Conservation (phyloP, 805 yeast genomes). For the Blastobotrys peoriensis region DNA sequence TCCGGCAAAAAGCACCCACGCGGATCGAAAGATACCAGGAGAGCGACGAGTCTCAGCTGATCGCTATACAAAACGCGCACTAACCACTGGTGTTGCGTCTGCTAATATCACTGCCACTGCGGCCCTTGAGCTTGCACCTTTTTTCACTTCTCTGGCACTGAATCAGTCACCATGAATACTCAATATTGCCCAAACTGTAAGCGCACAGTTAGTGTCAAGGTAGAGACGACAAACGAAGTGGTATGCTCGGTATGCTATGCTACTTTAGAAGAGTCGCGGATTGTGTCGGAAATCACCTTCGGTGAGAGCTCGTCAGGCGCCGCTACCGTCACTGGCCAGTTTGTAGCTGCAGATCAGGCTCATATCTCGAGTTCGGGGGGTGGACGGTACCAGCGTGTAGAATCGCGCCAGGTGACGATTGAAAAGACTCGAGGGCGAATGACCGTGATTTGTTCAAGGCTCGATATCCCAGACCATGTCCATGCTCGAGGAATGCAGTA, state of each 20-base stretch:
- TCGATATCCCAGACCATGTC: conserved; percentile 76
- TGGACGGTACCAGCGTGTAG: conserved; percentile 42
- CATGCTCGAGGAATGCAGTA: conserved; percentile 83
- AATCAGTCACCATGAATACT: background rate
- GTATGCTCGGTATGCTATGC: conserved; percentile 81
- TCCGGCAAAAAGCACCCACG: too few species aligned
- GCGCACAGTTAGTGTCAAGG: background rate
- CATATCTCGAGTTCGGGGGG: conserved; percentile 64
- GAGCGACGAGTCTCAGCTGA: too few species aligned
- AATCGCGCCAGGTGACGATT: conserved; percentile 83
- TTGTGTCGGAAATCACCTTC: conserved; percentile 91
- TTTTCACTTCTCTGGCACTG: too few species aligned
- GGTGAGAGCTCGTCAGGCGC: conserved; percentile 92
- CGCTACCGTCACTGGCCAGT: conserved; percentile 92
- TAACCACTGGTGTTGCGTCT: too few species aligned
- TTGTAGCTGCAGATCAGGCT: conserved; percentile 78
- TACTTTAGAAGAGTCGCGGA: conserved; percentile 86
- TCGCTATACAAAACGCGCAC: too few species aligned
- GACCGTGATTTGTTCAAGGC: conserved; percentile 69
- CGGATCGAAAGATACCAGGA: too few species aligned
- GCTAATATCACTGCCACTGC: too few species aligned
- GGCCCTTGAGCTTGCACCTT: too few species aligned
- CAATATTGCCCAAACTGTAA: conserved; percentile 8
- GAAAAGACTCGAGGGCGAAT: conserved; percentile 77
- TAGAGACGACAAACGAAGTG: conserved; percentile 40